Evolutionary conservation across 2,329 filamentous ascomycete species (phyloP).

Genomic region (Penicillium sp.): DNA sequence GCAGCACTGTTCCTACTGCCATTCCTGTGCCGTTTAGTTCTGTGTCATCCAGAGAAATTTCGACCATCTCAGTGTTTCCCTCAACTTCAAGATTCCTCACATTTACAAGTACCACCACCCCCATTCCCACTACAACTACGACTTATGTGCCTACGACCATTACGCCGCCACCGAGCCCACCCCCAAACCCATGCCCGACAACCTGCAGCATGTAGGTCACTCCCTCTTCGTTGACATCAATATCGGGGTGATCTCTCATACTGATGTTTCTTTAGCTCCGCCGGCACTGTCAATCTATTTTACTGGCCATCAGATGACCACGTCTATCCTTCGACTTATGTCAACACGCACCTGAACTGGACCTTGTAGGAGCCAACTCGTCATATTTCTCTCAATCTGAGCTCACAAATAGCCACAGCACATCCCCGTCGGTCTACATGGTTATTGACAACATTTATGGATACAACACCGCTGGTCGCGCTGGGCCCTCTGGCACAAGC

Average conservation of each 20-base stretch:
- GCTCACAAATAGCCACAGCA: slow-evolving; percentile 1
- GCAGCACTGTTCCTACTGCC: neutral
- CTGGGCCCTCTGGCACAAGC: slow-evolving; percentile 17
- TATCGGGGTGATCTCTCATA: neutral
- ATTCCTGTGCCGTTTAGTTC: neutral
- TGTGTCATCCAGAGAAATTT: neutral
- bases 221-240: neutral
- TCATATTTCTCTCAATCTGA: neutral
- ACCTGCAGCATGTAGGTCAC: slow-evolving; percentile 15
- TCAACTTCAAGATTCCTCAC: neutral
- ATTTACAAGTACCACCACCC: neutral
- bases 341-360: slow-evolving; percentile 14
- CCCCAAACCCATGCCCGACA: slow-evolving; percentile 18
- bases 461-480: slow-evolving; percentile 15
- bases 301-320: slow-evolving; percentile 15
- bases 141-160: slow-evolving; percentile 14
- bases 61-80: neutral
- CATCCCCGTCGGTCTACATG: slow-evolving; percentile 20
- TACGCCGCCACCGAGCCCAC: neutral
- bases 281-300: slow-evolving; percentile 17
- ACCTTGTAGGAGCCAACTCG: slow-evolving; percentile 8
- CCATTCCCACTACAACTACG: neutral
- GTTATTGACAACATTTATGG: slow-evolving; percentile 15
- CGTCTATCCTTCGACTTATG: slow-evolving; percentile 14
- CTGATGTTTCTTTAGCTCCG: slow-evolving; percentile 8